Conservation (phyloP, 345 rosid genomes). For the Eutrema yunnanense region DNA sequence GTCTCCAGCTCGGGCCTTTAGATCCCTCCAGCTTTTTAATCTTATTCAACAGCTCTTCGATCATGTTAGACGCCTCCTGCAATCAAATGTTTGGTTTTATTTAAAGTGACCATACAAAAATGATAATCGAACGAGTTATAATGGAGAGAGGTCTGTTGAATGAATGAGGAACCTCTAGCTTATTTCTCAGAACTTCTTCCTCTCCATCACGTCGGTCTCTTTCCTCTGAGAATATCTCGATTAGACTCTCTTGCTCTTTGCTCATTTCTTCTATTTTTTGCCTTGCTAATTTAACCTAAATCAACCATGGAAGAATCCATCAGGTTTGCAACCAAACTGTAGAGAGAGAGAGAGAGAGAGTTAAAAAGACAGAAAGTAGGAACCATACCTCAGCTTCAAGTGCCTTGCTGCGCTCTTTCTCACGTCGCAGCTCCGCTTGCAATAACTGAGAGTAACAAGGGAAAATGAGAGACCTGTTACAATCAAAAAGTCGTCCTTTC, state of each 20-base stretch:
- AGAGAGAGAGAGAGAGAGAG: neutral
- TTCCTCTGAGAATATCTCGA: conserved; percentile 70
- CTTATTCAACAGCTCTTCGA: conserved; percentile 58
- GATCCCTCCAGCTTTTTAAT: conserved; percentile 52
- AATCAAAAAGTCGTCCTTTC: conserved; percentile 8
- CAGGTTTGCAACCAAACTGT: neutral
- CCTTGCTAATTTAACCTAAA: conserved; percentile 46
- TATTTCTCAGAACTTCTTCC: conserved; percentile 63
- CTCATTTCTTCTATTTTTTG: conserved; percentile 50
- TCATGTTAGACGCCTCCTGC: conserved; percentile 72
- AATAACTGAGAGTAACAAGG: conserved; percentile 11
- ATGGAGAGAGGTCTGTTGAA: neutral
- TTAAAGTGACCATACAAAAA: neutral
- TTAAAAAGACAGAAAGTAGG: neutral
- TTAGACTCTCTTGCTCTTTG: conserved; percentile 65
- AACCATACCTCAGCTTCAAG: conserved; percentile 55
- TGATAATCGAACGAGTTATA: neutral
- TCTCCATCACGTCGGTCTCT: conserved; percentile 61
- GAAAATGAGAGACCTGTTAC: neutral
- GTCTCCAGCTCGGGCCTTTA: conserved; percentile 30
- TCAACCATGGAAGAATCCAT: conserved; percentile 9
- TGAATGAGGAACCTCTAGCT: conserved; percentile 48
- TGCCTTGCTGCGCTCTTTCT: conserved; percentile 42
- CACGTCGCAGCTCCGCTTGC: conserved; percentile 36
- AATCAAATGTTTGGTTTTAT: neutral